Evolutionary conservation across 805 yeast genomes (phyloP).

Genomic region (Cyberlindnera bimundalis): DNA sequence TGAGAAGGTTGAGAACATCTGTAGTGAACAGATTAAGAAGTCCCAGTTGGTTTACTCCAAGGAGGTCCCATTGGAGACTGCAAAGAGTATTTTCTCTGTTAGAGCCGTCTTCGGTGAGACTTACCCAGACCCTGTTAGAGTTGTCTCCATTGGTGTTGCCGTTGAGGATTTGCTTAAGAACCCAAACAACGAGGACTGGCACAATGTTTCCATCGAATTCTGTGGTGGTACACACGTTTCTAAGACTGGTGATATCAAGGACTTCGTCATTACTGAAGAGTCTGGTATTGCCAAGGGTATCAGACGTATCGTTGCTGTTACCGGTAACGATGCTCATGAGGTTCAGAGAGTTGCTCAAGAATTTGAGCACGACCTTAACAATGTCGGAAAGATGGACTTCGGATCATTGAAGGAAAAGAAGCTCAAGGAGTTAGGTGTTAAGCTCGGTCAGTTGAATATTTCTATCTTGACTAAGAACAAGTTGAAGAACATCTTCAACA

Average conservation of each 20-base stretch:
- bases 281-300: slow-evolving; percentile 98
- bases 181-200: slow-evolving; percentile 77
- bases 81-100: slow-evolving; percentile 74
- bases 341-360: slow-evolving; percentile 83
- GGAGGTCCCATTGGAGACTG: slow-evolving; percentile 73
- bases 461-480: slow-evolving; percentile 77
- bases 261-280: slow-evolving; percentile 86
- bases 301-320: slow-evolving; percentile 95
- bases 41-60: slow-evolving; percentile 74
- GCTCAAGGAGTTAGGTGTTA: slow-evolving; percentile 81
- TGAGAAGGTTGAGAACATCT: slow-evolving; percentile 68
- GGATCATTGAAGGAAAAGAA: slow-evolving; percentile 77
- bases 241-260: slow-evolving; percentile 90
- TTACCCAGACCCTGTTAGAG: slow-evolving; percentile 98
- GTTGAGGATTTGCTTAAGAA: slow-evolving; percentile 73
- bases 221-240: slow-evolving; percentile 99
- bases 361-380: slow-evolving; percentile 57
- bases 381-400: slow-evolving; percentile 60
- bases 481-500: slow-evolving; percentile 68
- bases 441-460: slow-evolving; percentile 75
- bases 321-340: slow-evolving; percentile 86
- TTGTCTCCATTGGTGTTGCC: slow-evolving; percentile 90
- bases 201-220: slow-evolving; percentile 79
- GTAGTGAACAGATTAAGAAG: slow-evolving; percentile 66
- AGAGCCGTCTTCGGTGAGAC: slow-evolving; percentile 99